phyloP scores from a whole-genome alignment of 2,329 filamentous ascomycete genomes.

The Fusarium udum region DNA sequence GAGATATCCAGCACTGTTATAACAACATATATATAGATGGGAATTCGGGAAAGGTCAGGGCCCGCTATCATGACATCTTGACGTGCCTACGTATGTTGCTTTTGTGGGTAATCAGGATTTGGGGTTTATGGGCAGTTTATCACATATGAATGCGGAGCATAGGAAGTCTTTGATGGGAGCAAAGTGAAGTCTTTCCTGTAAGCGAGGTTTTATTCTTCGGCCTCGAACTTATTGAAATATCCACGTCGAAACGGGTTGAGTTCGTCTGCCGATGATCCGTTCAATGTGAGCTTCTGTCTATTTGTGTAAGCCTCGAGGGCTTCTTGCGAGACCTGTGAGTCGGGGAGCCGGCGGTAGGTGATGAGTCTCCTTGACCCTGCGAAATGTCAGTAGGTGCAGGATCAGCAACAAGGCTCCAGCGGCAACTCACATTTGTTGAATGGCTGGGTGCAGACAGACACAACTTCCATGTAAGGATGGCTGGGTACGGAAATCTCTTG shows the following conservation, averaged over 20 bases:
- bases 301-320: constrained; percentile 52
- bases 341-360: constrained; percentile 79
- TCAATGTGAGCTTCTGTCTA: constrained; percentile 43
- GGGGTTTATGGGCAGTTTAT: constrained; percentile 27
- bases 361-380: constrained; percentile 87
- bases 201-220: constrained; percentile 41
- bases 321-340: constrained; percentile 61
- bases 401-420: not conserved
- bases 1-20: constrained; percentile 22
- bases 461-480: constrained; percentile 78
- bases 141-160: constrained; percentile 33
- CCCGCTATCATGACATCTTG: constrained; percentile 33
- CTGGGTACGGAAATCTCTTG: constrained; percentile 79
- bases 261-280: constrained; percentile 65
- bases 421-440: constrained; percentile 82
- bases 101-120: constrained; percentile 27
- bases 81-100: constrained; percentile 25
- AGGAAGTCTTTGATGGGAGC: constrained; percentile 37
- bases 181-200: constrained; percentile 34
- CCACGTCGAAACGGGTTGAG: constrained; percentile 68
- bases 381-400: not conserved
- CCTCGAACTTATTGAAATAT: constrained; percentile 66
- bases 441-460: constrained; percentile 81
- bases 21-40: constrained; percentile 41
- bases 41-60: constrained; percentile 28